These are phyloP conservation scores for Agrocybe chaxingu DNA, from an alignment of 768 basidiomycete genomes.

Conservation along the genomic window DNA sequence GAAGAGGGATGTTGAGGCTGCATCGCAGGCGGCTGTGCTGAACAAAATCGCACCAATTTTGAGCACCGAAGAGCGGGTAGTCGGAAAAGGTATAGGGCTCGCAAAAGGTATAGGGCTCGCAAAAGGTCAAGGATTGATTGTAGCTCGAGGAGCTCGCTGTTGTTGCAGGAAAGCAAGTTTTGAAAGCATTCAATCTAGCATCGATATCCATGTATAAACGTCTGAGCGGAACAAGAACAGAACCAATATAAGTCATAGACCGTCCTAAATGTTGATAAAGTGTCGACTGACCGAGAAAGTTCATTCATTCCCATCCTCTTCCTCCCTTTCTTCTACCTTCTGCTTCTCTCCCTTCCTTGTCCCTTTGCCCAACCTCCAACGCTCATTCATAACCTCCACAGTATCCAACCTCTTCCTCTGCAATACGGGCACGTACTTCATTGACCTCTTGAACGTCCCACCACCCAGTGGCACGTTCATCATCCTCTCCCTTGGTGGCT, in stretches of 20 bases:
- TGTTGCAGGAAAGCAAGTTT: too few species aligned
- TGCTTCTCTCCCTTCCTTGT: constrained; percentile 38
- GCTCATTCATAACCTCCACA: constrained; percentile 71
- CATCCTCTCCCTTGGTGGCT: constrained; percentile 10
- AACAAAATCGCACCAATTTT: constrained; percentile 31
- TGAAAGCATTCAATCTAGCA: too few species aligned
- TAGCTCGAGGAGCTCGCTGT: too few species aligned
- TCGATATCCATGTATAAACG: too few species aligned
- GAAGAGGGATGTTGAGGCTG: constrained; percentile 41
- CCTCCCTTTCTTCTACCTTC: constrained; percentile 17
- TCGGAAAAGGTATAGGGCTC: too few species aligned
- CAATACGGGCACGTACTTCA: constrained; percentile 67
- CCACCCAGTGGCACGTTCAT: constrained; percentile 69
- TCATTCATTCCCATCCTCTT: constrained; percentile 23
- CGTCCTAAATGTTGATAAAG: too few species aligned
- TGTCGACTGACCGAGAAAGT: background rate
- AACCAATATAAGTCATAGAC: too few species aligned
- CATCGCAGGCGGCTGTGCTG: constrained; percentile 36
- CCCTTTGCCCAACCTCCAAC: constrained; percentile 73
- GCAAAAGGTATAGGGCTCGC: too few species aligned
- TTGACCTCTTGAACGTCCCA: constrained; percentile 56
- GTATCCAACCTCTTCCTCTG: constrained; percentile 64
- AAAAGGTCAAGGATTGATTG: too few species aligned
- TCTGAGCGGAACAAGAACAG: too few species aligned
- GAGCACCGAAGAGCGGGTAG: constrained; percentile 1